A percentile compares a stretch with the other conserved stretches of the same genome.
phyloP scores from a whole-genome alignment of 495 filamentous ascomycete species.

The Penicillium waksmanii region DNA sequence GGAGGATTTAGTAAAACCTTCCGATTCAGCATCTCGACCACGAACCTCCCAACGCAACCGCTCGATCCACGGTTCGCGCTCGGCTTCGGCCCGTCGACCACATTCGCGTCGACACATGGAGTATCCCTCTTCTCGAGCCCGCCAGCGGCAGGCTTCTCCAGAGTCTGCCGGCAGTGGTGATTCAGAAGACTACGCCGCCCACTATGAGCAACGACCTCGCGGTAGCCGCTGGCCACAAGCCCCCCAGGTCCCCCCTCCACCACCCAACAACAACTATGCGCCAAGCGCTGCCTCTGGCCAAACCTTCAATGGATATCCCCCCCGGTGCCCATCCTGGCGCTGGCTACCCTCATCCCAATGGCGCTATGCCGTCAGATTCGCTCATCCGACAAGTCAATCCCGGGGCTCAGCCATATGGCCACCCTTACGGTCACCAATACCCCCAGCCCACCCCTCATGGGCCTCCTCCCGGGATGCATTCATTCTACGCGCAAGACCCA shows the following conservation, averaged over 20 bases:
- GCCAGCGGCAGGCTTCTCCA: slow-evolving; percentile 54
- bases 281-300: slow-evolving; percentile 51
- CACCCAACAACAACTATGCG: slow-evolving; percentile 38
- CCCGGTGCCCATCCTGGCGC: slow-evolving; percentile 16
- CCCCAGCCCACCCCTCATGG: slow-evolving; percentile 36
- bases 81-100: slow-evolving; percentile 46
- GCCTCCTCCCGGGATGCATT: slow-evolving; percentile 29
- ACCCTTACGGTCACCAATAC: slow-evolving; percentile 42
- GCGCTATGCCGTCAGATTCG: slow-evolving; percentile 42
- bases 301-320: slow-evolving; percentile 36
- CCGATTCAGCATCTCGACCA: slow-evolving; percentile 78
- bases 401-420: slow-evolving; percentile 38
- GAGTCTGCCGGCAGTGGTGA: slow-evolving; percentile 58
- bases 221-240: slow-evolving; percentile 44
- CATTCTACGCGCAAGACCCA: slow-evolving; percentile 43
- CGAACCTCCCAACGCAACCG: slow-evolving; percentile 54
- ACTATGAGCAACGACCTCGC: slow-evolving; percentile 39
- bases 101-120: slow-evolving; percentile 46
- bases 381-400: slow-evolving; percentile 43
- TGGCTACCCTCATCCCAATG: slow-evolving; percentile 36
- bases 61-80: slow-evolving; percentile 45
- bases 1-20: slow-evolving; percentile 71
- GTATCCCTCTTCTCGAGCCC: slow-evolving; percentile 39
- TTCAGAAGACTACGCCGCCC: slow-evolving; percentile 52
- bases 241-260: slow-evolving; percentile 24